Evolutionary conservation across 331 rosid species (phyloP).

Genomic region (Acacia pycnantha): DNA sequence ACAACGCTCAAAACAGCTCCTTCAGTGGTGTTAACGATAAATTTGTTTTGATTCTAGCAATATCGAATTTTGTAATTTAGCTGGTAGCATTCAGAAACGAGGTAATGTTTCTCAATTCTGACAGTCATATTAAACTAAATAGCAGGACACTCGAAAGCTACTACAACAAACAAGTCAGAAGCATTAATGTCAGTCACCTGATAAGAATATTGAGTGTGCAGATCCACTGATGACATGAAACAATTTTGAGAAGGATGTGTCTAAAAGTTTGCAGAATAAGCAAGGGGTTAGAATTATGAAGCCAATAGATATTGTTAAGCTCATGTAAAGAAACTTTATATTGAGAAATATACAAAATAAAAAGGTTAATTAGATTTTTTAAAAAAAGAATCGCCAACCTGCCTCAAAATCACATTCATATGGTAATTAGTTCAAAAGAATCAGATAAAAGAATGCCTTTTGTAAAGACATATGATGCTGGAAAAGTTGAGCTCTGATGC

Average conservation of each 20-base stretch:
- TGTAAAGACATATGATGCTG: background rate
- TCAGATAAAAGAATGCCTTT: constrained; percentile 8
- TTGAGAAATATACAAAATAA: background rate
- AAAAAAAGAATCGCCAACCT: background rate
- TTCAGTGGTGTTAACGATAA: constrained; percentile 10
- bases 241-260: constrained; percentile 91
- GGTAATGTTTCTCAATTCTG: background rate
- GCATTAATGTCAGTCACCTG: constrained; percentile 52
- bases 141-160: constrained; percentile 13
- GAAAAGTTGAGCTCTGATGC: constrained; percentile 2
- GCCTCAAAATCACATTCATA: background rate
- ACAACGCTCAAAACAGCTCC: background rate
- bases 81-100: constrained; percentile 9
- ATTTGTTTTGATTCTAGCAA: background rate
- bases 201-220: constrained; percentile 80
- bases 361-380: background rate
- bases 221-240: constrained; percentile 89
- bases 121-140: constrained; percentile 17
- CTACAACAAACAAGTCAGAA: constrained; percentile 17
- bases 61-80: background rate
- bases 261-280: constrained; percentile 35
- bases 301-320: background rate
- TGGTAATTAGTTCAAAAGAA: background rate
- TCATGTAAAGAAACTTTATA: constrained; percentile 1
- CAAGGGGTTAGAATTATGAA: constrained; percentile 24